Base-by-base conservation (phyloP, 768 basidiomycete genomes). In the Suillus cothurnatus region DNA sequence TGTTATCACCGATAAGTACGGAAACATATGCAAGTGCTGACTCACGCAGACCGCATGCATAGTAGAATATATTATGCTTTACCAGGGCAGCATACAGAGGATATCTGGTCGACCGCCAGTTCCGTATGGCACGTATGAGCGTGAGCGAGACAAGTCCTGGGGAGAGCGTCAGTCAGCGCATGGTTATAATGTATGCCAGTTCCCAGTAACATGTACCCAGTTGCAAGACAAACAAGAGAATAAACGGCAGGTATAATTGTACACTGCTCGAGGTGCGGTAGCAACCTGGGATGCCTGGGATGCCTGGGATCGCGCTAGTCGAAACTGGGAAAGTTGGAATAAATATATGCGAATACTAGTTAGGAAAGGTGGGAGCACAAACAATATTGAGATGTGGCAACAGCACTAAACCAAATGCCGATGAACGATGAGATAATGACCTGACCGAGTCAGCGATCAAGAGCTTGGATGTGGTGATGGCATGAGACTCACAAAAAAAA, bases 41-140 rank as follows among this genome's bases (percentile, higher is more conserved):
- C 52, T 53, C 28, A 53, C 52, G 9, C 4, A 53, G 9, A 5
- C 52, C 52, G 19, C 52, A 53, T 21, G 52, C 31, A 11, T 53
- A 53, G 28, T 53, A 53, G 28, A 28, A 53, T 53, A 53, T 53
- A 19, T 31, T 53, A 53, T 53, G 52, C 28, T 53, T 53, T 31
- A 53, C 17, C 3, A 53, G 19, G 52, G 28, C 7, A 11, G 52
- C 28, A 21, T 53, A 15, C 4, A 53, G 52, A 31, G 52, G 17
- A 4, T 19, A 19, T 19, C 19, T 31, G 9, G 52, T 31, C 8
- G 17, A 5, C 19, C 19, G 52, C 52, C 52, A 53, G 52, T 31
- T 11, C 52, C 8, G 52, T 19, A 53, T 19, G 2, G 31, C 28
- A 31, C 31, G 52, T 5, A 53, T 31, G 28, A 53, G 28, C 6